Percentiles rank a stretch among this genome's conserved stretches.
phyloP scores from a whole-genome alignment of 2,329 filamentous ascomycete genomes.

The Stemphylium lycopersici region DNA sequence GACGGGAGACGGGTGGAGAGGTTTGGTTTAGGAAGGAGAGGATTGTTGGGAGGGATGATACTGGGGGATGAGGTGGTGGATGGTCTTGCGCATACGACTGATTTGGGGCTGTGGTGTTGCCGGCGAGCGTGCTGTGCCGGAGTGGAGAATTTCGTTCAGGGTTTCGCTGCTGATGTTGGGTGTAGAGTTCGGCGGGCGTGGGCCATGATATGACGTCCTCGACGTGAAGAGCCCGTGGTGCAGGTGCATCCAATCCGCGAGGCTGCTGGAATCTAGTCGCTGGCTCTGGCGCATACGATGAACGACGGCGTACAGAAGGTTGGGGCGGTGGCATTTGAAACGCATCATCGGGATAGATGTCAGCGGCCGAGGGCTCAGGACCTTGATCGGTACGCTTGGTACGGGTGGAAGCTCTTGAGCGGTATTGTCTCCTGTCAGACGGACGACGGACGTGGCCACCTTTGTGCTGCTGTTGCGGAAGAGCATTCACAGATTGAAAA shows the following conservation, averaged over 20 bases:
- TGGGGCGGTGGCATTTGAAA: conserved; percentile 1
- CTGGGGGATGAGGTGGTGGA: no score
- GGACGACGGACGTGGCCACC: conserved; percentile 3
- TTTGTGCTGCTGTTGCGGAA: neutral
- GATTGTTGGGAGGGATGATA: no score
- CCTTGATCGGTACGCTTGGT: conserved; percentile 38
- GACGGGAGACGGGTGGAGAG: neutral
- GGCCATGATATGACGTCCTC: conserved; percentile 20
- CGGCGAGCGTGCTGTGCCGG: no score
- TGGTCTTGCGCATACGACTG: no score
- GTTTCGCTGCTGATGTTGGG: neutral
- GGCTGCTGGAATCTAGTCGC: neutral
- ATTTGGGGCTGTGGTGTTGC: no score
- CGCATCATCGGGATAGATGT: conserved; percentile 42
- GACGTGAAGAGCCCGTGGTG: neutral
- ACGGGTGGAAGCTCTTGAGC: conserved; percentile 16
- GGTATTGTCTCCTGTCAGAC: conserved; percentile 1
- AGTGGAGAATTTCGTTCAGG: no score
- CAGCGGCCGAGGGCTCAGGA: conserved; percentile 36
- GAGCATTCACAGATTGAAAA: neutral
- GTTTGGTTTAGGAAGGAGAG: no score
- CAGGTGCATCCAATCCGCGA: neutral
- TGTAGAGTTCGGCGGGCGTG: conserved; percentile 24
- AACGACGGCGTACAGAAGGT: neutral
- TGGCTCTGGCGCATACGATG: neutral